Conservation (phyloP, 495 filamentous ascomycete species). For the Collariella sp. region DNA sequence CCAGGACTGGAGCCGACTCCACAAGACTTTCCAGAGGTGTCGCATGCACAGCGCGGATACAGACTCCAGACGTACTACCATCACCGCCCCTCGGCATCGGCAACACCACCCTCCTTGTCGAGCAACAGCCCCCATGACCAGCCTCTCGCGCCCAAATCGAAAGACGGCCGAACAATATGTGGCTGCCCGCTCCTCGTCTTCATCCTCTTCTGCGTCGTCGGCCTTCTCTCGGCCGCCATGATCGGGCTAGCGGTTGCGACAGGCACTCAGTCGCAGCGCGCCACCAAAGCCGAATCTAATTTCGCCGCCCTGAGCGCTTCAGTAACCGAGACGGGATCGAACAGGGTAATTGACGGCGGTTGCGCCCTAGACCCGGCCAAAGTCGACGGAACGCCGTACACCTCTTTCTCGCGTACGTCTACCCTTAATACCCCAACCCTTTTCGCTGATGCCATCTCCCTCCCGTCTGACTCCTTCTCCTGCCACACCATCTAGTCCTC, state of each 20-base stretch:
- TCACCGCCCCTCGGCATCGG: neutral
- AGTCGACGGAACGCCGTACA: slow-evolving; percentile 26
- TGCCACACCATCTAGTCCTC: slow-evolving; percentile 22
- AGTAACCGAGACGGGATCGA: slow-evolving; percentile 17
- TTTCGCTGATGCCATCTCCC: too few relatives aligned
- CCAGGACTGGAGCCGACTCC: slow-evolving; percentile 34
- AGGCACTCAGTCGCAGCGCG: slow-evolving; percentile 33
- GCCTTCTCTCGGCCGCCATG: slow-evolving; percentile 32
- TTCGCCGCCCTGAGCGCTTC: slow-evolving; percentile 16
- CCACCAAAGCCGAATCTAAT: slow-evolving; percentile 28
- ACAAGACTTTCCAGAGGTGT: slow-evolving; percentile 34
- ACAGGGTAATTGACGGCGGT: slow-evolving; percentile 27
- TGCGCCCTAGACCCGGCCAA: slow-evolving; percentile 25
- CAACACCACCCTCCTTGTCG: neutral
- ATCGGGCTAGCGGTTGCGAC: slow-evolving; percentile 39
- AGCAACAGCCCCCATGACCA: neutral
- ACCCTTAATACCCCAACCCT: neutral
- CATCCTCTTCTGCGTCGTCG: slow-evolving; percentile 34
- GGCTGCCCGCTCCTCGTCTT: slow-evolving; percentile 34
- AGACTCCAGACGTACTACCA: neutral
- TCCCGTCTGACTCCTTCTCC: too few relatives aligned
- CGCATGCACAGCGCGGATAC: slow-evolving; percentile 9
- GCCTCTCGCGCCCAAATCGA: neutral
- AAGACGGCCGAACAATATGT: slow-evolving; percentile 19
- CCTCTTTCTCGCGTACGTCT: slow-evolving; percentile 18